phyloP scores from a whole-genome alignment of 2,329 filamentous ascomycete genomes.

The Colletotrichum falcatum region DNA sequence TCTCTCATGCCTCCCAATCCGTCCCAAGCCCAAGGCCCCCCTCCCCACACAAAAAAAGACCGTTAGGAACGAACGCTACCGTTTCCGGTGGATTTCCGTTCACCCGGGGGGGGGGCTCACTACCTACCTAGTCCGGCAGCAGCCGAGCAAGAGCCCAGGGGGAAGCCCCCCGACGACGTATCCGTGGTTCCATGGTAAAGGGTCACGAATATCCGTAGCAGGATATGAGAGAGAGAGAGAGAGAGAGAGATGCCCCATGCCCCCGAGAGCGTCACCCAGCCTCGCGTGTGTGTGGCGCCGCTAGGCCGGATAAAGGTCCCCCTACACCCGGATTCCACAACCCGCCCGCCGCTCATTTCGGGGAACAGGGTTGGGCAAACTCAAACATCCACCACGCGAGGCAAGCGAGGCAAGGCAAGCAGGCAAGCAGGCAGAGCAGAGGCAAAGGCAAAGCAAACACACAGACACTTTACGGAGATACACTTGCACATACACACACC shows the following conservation, averaged over 20 bases:
- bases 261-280: background rate
- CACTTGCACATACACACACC: background rate
- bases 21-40: background rate
- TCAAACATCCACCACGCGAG: background rate
- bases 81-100: slow-evolving; percentile 32
- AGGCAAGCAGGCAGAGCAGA: background rate
- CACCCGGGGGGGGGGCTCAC: too few relatives aligned
- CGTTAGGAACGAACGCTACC: slow-evolving; percentile 6
- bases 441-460: background rate
- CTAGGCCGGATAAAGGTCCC: slow-evolving; percentile 15
- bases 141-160: slow-evolving; percentile 31
- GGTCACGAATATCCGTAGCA: too few relatives aligned
- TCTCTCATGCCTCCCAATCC: background rate
- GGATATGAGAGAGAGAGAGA: too few relatives aligned
- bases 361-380: background rate
- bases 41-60: background rate
- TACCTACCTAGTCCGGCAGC: slow-evolving; percentile 16
- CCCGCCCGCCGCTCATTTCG: slow-evolving; percentile 23
- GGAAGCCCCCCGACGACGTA: background rate
- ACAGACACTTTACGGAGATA: background rate
- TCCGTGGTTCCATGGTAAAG: background rate
- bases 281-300: too few relatives aligned
- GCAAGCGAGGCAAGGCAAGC: background rate
- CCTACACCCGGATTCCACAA: slow-evolving; percentile 23
- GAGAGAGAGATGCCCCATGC: background rate